These are phyloP conservation scores for Sclerotinia glacialis DNA, from an alignment of 2,329 filamentous ascomycete genomes.

Conservation along the genomic window DNA sequence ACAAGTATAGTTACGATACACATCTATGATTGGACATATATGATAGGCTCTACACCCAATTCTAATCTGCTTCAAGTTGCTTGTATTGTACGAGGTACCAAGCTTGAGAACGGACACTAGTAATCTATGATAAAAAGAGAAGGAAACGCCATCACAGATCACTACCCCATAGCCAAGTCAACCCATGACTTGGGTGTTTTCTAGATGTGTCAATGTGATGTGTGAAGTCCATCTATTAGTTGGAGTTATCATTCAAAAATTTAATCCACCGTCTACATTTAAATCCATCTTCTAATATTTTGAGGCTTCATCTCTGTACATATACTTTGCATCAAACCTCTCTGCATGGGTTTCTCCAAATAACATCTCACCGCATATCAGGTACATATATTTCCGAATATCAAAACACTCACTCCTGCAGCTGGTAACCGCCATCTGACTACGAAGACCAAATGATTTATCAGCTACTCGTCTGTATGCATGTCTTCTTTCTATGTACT, in stretches of 20 bases:
- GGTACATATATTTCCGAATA: constrained; percentile 10
- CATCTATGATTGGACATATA: no score
- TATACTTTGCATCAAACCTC: background rate
- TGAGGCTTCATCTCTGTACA: background rate
- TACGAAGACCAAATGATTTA: background rate
- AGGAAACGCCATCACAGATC: background rate
- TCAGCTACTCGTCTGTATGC: background rate
- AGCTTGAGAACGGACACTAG: background rate
- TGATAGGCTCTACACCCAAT: no score
- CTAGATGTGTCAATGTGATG: no score
- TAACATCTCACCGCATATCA: constrained; percentile 18
- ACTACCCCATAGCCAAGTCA: background rate
- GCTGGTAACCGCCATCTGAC: background rate
- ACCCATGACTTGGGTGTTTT: no score
- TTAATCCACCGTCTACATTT: background rate
- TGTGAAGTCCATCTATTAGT: background rate
- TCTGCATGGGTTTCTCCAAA: constrained; percentile 14
- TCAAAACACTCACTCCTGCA: background rate
- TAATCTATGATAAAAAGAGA: background rate
- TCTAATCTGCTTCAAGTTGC: no score
- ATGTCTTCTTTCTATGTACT: background rate
- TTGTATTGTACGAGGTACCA: background rate
- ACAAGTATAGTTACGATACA: no score
- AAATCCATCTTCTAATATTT: background rate
- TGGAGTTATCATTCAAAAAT: background rate